phyloP scores from a whole-genome alignment of 768 basidiomycete genomes.

The Suillus variegatus region DNA sequence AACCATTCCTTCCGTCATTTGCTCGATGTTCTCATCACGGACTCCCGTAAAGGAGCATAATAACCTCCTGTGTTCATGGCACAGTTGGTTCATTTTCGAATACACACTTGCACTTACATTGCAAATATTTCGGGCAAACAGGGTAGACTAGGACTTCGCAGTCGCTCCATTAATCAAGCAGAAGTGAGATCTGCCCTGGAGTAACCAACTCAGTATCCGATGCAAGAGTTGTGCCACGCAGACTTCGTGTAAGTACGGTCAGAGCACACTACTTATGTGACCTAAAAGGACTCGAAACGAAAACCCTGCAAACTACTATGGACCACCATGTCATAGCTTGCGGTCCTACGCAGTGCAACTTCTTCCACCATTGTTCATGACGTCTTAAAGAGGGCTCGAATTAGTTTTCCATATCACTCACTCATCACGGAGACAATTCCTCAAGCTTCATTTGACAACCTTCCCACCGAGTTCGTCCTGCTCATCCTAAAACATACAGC shows the following conservation, averaged over 20 bases:
- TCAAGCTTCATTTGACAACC: slow-evolving; percentile 21
- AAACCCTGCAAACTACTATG: too few relatives aligned
- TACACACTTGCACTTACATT: too few relatives aligned
- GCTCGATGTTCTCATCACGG: not conserved
- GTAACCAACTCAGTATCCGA: too few relatives aligned
- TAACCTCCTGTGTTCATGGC: not conserved
- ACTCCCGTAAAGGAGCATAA: not conserved
- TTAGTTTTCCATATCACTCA: not conserved
- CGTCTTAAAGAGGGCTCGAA: not conserved
- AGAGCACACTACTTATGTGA: not conserved
- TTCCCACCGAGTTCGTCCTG: slow-evolving; percentile 36
- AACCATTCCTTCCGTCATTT: not conserved
- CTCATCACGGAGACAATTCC: not conserved
- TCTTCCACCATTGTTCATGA: not conserved
- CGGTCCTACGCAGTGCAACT: slow-evolving; percentile 8
- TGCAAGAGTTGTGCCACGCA: too few relatives aligned
- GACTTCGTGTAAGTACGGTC: too few relatives aligned
- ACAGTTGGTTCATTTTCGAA: too few relatives aligned
- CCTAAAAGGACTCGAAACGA: not conserved
- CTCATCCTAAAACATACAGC: slow-evolving; percentile 19
- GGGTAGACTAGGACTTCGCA: too few relatives aligned
- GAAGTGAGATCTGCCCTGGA: too few relatives aligned
- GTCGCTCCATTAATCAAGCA: too few relatives aligned
- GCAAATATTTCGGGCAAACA: too few relatives aligned
- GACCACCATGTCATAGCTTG: not conserved